Base-by-base conservation (phyloP, 1,284 basidiomycete species). In the Earliella scabrosa region DNA sequence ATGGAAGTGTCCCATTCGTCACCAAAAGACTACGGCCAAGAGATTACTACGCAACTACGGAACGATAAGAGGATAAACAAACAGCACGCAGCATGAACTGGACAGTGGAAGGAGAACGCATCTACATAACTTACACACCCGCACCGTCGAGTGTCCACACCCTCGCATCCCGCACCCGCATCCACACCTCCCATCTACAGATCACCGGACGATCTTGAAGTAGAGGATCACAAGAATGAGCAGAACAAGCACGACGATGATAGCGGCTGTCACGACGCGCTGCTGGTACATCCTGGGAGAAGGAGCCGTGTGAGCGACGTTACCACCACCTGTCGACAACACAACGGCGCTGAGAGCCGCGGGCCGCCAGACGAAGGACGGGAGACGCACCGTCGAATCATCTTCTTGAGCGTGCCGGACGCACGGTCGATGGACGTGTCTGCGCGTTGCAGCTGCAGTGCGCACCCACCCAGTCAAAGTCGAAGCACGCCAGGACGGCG, bases 241-340 rank as follows among this genome's bases (percentile, higher is more conserved):
- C 5, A 91, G 66, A 51, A 91, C 71, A 36, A 92, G 85, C 20
- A 92, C 80, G 58, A 77, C 67, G 50, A 92, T 83, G 61, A 92
- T 92, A 41, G 81, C 83, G 16, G 71, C 83, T 9, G 88, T 92
- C 38, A 91, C 80, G 34, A 86, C 77, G 44, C 88, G 86, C 63
- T 92, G 90, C 68, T 91, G 87, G 70, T 91, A 90, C 90, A 92
- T 91, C 73, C 90, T 92, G 67, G 21, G 20, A 24, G 56, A 53
- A 47, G 50, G 20, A 29, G 6, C 21, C 18, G 39, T 14, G 20
- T 18, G 32, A 35, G 21, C 20, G 31, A 58, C 44, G 58, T 74
- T 63, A 79, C 63, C 75, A 68, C 68, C 75, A 76, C 65, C 77
- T 75, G 54, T 34, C 18, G 26, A 45, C 29, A 39, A 35, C 47